Conservation (phyloP, 108 stramenopile species). For the Nitzschia sp. region DNA sequence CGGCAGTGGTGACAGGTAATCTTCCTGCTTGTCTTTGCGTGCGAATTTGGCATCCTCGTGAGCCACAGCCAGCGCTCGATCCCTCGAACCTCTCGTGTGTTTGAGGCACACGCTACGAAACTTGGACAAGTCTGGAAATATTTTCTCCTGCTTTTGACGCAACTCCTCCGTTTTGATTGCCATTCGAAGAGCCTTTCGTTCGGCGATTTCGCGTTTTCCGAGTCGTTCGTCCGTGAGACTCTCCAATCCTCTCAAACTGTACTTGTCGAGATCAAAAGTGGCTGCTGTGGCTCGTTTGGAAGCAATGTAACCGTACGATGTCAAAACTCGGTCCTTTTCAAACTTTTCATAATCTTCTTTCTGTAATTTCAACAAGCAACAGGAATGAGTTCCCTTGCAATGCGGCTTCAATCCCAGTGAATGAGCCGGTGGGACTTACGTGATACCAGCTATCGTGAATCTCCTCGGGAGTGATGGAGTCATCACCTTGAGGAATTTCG, state of each 20-base stretch:
- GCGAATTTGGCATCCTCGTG: conserved; percentile 20
- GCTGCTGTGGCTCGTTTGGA: conserved; percentile 6
- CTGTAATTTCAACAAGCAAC: conserved; percentile 5
- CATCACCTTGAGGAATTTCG: neutral
- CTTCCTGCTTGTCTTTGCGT: neutral
- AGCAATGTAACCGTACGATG: conserved; percentile 22
- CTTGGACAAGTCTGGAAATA: conserved; percentile 12
- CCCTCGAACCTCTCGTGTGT: conserved; percentile 14
- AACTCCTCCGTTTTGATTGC: conserved; percentile 28
- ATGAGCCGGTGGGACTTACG: neutral
- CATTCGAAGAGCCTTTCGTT: conserved; percentile 21
- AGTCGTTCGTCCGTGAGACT: conserved; percentile 9
- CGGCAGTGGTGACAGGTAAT: neutral
- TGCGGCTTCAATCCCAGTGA: neutral
- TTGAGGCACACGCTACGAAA: conserved; percentile 11
- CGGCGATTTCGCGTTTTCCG: conserved; percentile 4
- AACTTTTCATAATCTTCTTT: conserved; percentile 29
- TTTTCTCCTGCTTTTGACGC: conserved; percentile 17
- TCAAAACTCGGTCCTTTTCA: conserved; percentile 30
- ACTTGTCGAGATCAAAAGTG: conserved; percentile 11
- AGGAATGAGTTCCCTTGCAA: neutral
- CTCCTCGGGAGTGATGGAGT: conserved; percentile 2
- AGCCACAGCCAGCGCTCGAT: conserved; percentile 16
- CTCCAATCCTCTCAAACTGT: conserved; percentile 29
- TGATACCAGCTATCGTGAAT: conserved; percentile 14